Evolutionary conservation across 345 rosid genomes (phyloP).

Genomic region (Citrus trifoliata): DNA sequence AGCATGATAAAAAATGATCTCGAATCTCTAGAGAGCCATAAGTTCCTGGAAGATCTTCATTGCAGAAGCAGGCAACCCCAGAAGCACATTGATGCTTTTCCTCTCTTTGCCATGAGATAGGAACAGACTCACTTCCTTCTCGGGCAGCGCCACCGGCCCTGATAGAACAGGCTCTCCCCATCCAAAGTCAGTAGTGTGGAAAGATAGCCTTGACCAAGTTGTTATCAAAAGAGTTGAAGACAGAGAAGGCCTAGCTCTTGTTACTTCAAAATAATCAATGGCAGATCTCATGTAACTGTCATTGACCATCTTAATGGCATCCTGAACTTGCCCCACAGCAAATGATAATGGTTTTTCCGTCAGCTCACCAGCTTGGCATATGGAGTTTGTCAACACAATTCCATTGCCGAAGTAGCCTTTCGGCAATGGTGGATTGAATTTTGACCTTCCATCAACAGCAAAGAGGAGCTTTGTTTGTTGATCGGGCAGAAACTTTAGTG

Average conservation of each 20-base stretch:
- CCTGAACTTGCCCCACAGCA: constrained; percentile 61
- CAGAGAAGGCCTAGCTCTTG: constrained; percentile 81
- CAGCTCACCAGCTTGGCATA: constrained; percentile 66
- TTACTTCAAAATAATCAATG: constrained; percentile 83
- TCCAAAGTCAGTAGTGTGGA: constrained; percentile 80
- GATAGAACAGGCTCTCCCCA: constrained; percentile 88
- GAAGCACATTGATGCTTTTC: constrained; percentile 79
- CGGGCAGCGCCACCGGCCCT: constrained; percentile 87
- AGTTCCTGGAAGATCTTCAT: constrained; percentile 67
- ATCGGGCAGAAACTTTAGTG: constrained; percentile 53
- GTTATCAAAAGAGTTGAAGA: constrained; percentile 82
- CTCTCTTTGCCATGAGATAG: constrained; percentile 80
- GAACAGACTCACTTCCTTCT: constrained; percentile 84
- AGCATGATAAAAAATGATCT: not conserved
- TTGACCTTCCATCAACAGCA: constrained; percentile 87
- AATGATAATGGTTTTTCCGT: constrained; percentile 54
- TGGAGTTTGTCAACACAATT: constrained; percentile 67
- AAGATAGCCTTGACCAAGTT: constrained; percentile 81
- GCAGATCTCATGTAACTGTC: constrained; percentile 94
- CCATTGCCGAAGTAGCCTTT: constrained; percentile 91
- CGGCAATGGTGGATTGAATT: constrained; percentile 73
- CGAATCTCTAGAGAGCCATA: constrained; percentile 37
- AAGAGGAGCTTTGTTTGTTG: constrained; percentile 82
- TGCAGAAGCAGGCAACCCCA: constrained; percentile 79
- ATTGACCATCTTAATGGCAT: constrained; percentile 67